Conservation (phyloP, 805 yeast genomes). For the Starmera quercuum region DNA sequence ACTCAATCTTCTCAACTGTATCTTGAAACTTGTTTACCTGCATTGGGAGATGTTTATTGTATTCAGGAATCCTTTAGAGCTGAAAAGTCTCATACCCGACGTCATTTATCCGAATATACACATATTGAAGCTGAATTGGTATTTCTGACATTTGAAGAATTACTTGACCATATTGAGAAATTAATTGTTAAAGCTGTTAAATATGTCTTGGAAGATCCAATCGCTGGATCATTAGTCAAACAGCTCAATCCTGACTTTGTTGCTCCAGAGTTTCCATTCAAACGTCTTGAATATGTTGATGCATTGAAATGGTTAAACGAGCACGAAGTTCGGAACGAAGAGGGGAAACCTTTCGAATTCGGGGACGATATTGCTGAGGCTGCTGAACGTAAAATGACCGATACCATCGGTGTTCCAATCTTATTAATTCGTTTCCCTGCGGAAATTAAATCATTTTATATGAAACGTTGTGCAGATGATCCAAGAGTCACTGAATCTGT, state of each 20-base stretch:
- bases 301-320: slow-evolving; percentile 97
- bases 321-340: slow-evolving; percentile 90
- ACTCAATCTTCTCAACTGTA: slow-evolving; percentile 97
- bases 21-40: slow-evolving; percentile 92
- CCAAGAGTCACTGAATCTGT: slow-evolving; percentile 96
- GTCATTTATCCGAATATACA: slow-evolving; percentile 95
- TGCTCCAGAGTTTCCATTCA: slow-evolving; percentile 80
- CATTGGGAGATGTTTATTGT: slow-evolving; percentile 95
- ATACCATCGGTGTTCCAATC: slow-evolving; percentile 87
- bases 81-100: slow-evolving; percentile 96
- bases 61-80: slow-evolving; percentile 99
- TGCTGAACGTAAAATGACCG: slow-evolving; percentile 98
- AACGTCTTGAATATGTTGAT: slow-evolving; percentile 82
- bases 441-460: slow-evolving; percentile 95
- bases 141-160: slow-evolving; percentile 79
- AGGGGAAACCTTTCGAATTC: slow-evolving; percentile 84
- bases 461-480: slow-evolving; percentile 88
- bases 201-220: slow-evolving; percentile 80
- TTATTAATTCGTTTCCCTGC: slow-evolving; percentile 92
- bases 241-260: slow-evolving; percentile 89
- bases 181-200: slow-evolving; percentile 63
- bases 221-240: slow-evolving; percentile 82
- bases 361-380: slow-evolving; percentile 99
- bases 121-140: slow-evolving; percentile 94
- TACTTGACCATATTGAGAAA: slow-evolving; percentile 78